A percentile compares a stretch with the other conserved stretches of the same genome.
Conservation (phyloP, 192 early-diverging fungal genomes). For the Backusella tuberculispora region DNA sequence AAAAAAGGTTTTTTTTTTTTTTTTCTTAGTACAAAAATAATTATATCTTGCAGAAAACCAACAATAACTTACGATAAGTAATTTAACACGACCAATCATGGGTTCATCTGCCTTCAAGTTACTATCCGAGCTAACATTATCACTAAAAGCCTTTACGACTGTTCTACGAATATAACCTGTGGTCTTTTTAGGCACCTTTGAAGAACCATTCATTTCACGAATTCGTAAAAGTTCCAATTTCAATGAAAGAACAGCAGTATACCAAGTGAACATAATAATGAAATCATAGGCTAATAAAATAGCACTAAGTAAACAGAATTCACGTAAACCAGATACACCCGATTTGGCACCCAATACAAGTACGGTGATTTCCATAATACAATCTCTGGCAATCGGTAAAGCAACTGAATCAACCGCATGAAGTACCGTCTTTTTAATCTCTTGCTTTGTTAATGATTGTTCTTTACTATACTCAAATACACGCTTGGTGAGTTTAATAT, state of each 20-base stretch:
- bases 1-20: too few species aligned
- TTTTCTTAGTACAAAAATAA: too few species aligned
- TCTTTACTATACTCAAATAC: slow-evolving; percentile 63
- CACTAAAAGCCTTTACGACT: slow-evolving; percentile 64
- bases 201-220: slow-evolving; percentile 40
- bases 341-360: slow-evolving; percentile 77
- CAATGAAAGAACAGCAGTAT: slow-evolving; percentile 81
- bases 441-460: slow-evolving; percentile 35
- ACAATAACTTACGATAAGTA: slow-evolving; percentile 47
- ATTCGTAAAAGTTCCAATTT: slow-evolving; percentile 77
- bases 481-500: slow-evolving; percentile 78
- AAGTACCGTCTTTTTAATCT: slow-evolving; percentile 65
- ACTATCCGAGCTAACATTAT: slow-evolving; percentile 40
- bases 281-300: slow-evolving; percentile 85
- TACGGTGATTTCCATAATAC: slow-evolving; percentile 81
- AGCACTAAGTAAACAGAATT: slow-evolving; percentile 82
- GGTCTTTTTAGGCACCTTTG: not conserved
- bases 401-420: slow-evolving; percentile 68
- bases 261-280: slow-evolving; percentile 84
- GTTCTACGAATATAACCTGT: slow-evolving; percentile 58
- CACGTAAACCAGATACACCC: slow-evolving; percentile 73
- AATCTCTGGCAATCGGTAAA: slow-evolving; percentile 71
- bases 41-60: not conserved
- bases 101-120: slow-evolving; percentile 49
- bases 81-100: slow-evolving; percentile 61